A percentile compares a stretch with the other conserved stretches of the same genome.
Conservation (phyloP, 495 filamentous ascomycete species). For the Penicillium paradoxum region DNA sequence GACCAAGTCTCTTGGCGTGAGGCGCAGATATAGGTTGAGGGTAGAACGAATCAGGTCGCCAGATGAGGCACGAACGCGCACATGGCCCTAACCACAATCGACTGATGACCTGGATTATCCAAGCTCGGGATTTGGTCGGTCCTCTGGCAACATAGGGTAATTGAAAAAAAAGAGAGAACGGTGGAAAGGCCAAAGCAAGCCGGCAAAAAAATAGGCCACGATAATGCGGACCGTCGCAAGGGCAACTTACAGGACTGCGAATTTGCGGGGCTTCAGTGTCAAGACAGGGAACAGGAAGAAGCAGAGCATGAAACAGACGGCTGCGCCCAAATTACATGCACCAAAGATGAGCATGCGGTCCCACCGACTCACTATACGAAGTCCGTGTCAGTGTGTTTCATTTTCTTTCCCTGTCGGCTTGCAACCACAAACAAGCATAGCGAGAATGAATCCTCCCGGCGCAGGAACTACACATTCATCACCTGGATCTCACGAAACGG, state of each 20-base stretch:
- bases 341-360: constrained; percentile 89
- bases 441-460: constrained; percentile 26
- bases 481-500: constrained; percentile 28
- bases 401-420: constrained; percentile 14
- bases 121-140: constrained; percentile 15
- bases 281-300: constrained; percentile 83
- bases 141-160: background rate
- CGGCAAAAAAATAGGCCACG: background rate
- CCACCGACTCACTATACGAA: constrained; percentile 83
- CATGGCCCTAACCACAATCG: constrained; percentile 21
- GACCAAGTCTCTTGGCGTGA: constrained; percentile 19
- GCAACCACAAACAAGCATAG: constrained; percentile 20
- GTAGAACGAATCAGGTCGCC: constrained; percentile 7
- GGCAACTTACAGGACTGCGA: constrained; percentile 86
- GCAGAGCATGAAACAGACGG: constrained; percentile 87
- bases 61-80: constrained; percentile 9
- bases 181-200: background rate
- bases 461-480: constrained; percentile 39
- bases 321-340: constrained; percentile 84
- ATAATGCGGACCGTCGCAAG: constrained; percentile 5
- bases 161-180: background rate
- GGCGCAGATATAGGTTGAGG: constrained; percentile 17
- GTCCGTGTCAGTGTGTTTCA: constrained; percentile 18
- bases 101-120: constrained; percentile 20
- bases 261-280: constrained; percentile 77